These are phyloP conservation scores for Lichtheimia corymbifera DNA, from an alignment of 371 early-diverging fungal species.

Conservation along the genomic window DNA sequence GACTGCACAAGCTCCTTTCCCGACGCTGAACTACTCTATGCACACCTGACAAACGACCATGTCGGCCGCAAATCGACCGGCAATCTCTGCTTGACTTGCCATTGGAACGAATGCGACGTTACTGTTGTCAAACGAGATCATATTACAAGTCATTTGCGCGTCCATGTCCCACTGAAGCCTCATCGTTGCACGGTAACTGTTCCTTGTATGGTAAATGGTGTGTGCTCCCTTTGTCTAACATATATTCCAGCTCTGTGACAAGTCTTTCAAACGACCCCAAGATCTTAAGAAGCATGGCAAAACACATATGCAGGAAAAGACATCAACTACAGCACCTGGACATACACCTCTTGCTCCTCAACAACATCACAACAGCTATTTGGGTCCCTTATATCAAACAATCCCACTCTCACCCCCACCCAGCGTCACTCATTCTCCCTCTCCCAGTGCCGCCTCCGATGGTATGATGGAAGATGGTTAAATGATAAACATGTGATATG, in stretches of 20 bases:
- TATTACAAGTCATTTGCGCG: conserved; percentile 89
- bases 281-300: conserved; percentile 89
- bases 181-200: too few relatives aligned
- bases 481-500: too few relatives aligned
- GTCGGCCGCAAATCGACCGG: conserved; percentile 87
- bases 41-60: conserved; percentile 83
- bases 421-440: too few relatives aligned
- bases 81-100: conserved; percentile 84
- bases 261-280: conserved; percentile 87
- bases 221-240: too few relatives aligned
- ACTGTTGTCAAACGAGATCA: conserved; percentile 86
- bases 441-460: too few relatives aligned
- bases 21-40: conserved; percentile 81
- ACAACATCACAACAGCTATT: too few relatives aligned
- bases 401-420: too few relatives aligned
- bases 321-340: too few relatives aligned
- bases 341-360: too few relatives aligned
- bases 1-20: conserved; percentile 52
- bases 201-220: too few relatives aligned
- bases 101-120: conserved; percentile 81
- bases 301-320: conserved; percentile 62
- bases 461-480: too few relatives aligned
- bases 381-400: too few relatives aligned
- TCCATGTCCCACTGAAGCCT: conserved; percentile 76
- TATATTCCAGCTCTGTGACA: conserved; percentile 56